Conservation (phyloP, 106 monocot genomes). For the Platanthera guangdongensis region DNA sequence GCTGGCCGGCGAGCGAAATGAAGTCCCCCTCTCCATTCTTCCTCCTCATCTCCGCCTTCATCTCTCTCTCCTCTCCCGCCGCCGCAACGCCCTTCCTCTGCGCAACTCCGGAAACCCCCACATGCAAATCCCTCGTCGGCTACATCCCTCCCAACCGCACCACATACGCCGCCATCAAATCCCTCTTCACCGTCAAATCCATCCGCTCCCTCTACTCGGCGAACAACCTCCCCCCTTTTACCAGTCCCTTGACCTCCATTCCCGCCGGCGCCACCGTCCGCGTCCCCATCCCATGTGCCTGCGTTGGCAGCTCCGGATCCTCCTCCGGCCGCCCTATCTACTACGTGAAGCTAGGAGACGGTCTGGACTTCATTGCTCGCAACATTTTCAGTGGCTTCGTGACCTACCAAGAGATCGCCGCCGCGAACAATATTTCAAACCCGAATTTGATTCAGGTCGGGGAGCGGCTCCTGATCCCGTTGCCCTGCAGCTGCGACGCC, state of each 20-base stretch:
- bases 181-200: conserved; percentile 53
- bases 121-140: conserved; percentile 51
- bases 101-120: conserved; percentile 14
- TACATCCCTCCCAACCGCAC: conserved; percentile 50
- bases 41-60: background rate
- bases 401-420: conserved; percentile 40
- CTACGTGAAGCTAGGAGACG: conserved; percentile 34
- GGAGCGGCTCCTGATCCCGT: conserved; percentile 52
- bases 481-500: conserved; percentile 82
- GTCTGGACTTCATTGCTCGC: conserved; percentile 42
- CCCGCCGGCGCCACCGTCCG: conserved; percentile 32
- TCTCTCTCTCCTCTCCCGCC: background rate
- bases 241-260: conserved; percentile 21
- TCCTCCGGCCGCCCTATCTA: conserved; percentile 35
- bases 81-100: conserved; percentile 38
- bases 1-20: background rate
- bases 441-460: conserved; percentile 33
- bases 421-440: conserved; percentile 39
- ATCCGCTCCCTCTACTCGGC: conserved; percentile 44
- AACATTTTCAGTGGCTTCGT: conserved; percentile 37
- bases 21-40: background rate
- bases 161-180: conserved; percentile 37
- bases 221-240: conserved; percentile 45
- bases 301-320: conserved; percentile 41
- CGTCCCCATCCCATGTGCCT: conserved; percentile 57